Evolutionary conservation across 306 rosid species (phyloP), one percentile per base, ranked within the genome.

Genomic region (Hippophae gyantsensis): DNA sequence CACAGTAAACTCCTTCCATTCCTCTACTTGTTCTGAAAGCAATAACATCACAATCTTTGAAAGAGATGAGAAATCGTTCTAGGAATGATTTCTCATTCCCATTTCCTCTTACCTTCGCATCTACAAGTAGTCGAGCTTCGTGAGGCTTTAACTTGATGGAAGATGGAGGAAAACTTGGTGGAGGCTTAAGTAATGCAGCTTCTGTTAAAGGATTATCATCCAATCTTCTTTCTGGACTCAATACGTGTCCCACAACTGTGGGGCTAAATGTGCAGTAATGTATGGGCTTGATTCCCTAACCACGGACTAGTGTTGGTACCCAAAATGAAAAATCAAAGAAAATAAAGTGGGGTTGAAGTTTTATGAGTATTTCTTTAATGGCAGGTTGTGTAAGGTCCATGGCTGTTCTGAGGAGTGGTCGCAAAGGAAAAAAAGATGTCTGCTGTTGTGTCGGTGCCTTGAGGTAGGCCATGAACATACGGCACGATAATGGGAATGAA

Each of bases 381-480:
- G 13, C 40, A 9, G 82, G 85, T 64, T 73, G 58, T 8, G 96
- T 87, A 43, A 71, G 79, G 43, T 87, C 96, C 89, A 82, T 74
- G 59, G 89, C 85, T 1, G 74, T 65, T 73, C 70, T 45, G 67
- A 87, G 69, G 66, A 62, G 85, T 43, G 79, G 43, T 14, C 46
- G 57, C 23, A 59, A 9, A 6, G 76, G 49, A 54, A 57, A 53
- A 53, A 49, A 86, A 82, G 13, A 89, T 51, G 13, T 89, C 90
- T 7, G 76, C 45, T 2, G 90, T 83, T 44, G 94, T 89, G 69
- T 89, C 89, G 48, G 82, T 54, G 5, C 85, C 78, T 0, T 2
- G 27, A 46, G 83, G 85, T 50, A 89, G 88, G 64, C 88, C 89
- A 48, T 71, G 62, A 1, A 85, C 86, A 1, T 77, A 79, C 3